A percentile compares a stretch with the other conserved stretches of the same genome.
These are phyloP conservation scores for Tetrapisispora phaffii DNA, from an alignment of 805 yeast species.

Conservation along the genomic window DNA sequence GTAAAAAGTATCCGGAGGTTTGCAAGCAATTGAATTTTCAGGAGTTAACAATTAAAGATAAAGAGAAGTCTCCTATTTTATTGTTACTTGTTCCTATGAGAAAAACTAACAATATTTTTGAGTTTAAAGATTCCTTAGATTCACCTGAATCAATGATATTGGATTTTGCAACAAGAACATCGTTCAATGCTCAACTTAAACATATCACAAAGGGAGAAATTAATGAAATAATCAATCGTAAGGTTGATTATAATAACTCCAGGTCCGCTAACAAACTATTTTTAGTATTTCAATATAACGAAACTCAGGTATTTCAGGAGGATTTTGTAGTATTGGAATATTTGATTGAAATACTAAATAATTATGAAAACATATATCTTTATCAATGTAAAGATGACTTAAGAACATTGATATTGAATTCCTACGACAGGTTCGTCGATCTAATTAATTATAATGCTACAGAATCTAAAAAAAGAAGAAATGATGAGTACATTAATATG, in stretches of 20 bases:
- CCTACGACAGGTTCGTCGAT: slow-evolving; percentile 30
- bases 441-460: slow-evolving; percentile 31
- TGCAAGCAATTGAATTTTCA: slow-evolving; percentile 44
- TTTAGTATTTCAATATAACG: slow-evolving; percentile 44
- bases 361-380: slow-evolving; percentile 46
- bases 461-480: slow-evolving; percentile 19
- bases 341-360: slow-evolving; percentile 49
- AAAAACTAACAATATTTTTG: slow-evolving; percentile 20
- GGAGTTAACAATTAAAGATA: slow-evolving; percentile 18
- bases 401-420: slow-evolving; percentile 32
- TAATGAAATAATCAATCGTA: slow-evolving; percentile 10
- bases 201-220: slow-evolving; percentile 15
- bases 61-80: slow-evolving; percentile 32
- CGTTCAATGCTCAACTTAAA: slow-evolving; percentile 37
- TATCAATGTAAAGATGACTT: slow-evolving; percentile 43
- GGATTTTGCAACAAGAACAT: slow-evolving; percentile 40
- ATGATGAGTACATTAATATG: slow-evolving; percentile 40
- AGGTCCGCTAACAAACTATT: slow-evolving; percentile 28
- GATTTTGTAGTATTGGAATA: slow-evolving; percentile 55
- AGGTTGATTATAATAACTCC: slow-evolving; percentile 5
- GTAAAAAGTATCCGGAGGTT: slow-evolving; percentile 39
- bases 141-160: slow-evolving; percentile 26
- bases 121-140: slow-evolving; percentile 16
- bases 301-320: slow-evolving; percentile 40
- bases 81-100: slow-evolving; percentile 45